Conservation (phyloP, 2,329 filamentous ascomycete genomes). For the Dactylonectria macrodidyma region DNA sequence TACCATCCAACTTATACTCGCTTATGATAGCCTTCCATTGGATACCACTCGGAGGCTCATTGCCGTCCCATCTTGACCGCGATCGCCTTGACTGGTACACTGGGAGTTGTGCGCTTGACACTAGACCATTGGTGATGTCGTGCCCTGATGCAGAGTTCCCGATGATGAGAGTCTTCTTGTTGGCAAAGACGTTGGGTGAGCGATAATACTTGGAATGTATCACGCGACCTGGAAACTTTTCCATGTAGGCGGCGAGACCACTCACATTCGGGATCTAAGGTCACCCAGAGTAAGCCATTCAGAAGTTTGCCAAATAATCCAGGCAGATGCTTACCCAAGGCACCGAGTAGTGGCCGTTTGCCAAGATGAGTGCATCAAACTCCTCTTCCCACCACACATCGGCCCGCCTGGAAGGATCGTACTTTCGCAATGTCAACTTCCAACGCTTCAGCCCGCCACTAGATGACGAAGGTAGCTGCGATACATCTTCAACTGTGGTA, state of each 20-base stretch:
- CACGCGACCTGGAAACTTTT: conserved; percentile 57
- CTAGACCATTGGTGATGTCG: conserved; percentile 57
- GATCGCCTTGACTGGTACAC: conserved; percentile 68
- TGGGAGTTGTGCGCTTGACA: conserved; percentile 55
- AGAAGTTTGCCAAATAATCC: rapidly evolving
- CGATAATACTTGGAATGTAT: conserved; percentile 64
- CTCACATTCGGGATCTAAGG: conserved; percentile 61
- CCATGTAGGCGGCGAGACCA: conserved; percentile 58
- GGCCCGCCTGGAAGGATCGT: conserved; percentile 58
- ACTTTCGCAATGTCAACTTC: conserved; percentile 63
- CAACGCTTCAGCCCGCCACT: conserved; percentile 52
- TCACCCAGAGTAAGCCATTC: neutral
- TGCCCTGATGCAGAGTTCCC: conserved; percentile 63
- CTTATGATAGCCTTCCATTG: conserved; percentile 68
- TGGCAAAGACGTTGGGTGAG: conserved; percentile 51
- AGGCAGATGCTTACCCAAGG: conserved; percentile 57
- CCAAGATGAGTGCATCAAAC: conserved; percentile 62
- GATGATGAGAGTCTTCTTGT: conserved; percentile 56
- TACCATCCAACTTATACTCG: conserved; percentile 58
- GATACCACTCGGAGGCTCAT: conserved; percentile 61
- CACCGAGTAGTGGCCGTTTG: conserved; percentile 61
- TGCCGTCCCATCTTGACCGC: conserved; percentile 65
- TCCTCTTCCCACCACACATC: conserved; percentile 69
- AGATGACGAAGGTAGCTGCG: conserved; percentile 44
- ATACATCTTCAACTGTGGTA: conserved; percentile 67